Percentiles rank a stretch among this genome's conserved stretches.
These are phyloP conservation scores for Ceriops decandra DNA, from an alignment of 345 rosid species.

Conservation along the genomic window DNA sequence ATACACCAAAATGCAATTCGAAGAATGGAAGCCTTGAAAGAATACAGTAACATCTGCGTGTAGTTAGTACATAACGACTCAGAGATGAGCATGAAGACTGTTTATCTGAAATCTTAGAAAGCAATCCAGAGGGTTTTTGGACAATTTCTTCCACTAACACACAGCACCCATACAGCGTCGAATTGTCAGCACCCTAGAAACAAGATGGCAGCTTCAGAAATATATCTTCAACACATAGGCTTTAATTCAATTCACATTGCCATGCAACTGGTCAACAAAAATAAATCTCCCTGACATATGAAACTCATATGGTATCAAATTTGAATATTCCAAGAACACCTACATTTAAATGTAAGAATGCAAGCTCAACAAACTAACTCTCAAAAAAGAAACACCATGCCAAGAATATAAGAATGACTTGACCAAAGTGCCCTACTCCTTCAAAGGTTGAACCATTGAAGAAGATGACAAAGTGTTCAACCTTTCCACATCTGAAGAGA, in stretches of 20 bases:
- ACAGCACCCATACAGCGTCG: constrained; percentile 92
- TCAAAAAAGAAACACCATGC: no score
- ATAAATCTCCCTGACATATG: background rate
- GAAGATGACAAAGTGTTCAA: no score
- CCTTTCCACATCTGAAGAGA: no score
- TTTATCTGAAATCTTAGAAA: constrained; percentile 68
- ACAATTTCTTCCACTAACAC: constrained; percentile 83
- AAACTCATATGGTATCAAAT: background rate
- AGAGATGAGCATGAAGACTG: constrained; percentile 53
- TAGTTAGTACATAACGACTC: constrained; percentile 71
- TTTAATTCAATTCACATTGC: background rate
- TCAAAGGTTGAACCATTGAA: no score
- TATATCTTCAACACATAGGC: background rate
- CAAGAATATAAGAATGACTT: no score
- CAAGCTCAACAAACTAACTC: no score
- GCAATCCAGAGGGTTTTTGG: constrained; percentile 89
- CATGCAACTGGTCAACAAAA: background rate
- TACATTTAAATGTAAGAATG: no score
- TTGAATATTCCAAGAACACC: no score
- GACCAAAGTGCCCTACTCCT: no score
- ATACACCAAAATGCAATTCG: constrained; percentile 83
- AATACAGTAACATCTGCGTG: constrained; percentile 95
- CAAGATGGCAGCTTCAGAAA: constrained; percentile 1
- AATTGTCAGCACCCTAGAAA: constrained; percentile 80
- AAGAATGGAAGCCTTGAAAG: constrained; percentile 92